Base-by-base conservation (phyloP, 305 asterid species). In the Rubia tinctorum region DNA sequence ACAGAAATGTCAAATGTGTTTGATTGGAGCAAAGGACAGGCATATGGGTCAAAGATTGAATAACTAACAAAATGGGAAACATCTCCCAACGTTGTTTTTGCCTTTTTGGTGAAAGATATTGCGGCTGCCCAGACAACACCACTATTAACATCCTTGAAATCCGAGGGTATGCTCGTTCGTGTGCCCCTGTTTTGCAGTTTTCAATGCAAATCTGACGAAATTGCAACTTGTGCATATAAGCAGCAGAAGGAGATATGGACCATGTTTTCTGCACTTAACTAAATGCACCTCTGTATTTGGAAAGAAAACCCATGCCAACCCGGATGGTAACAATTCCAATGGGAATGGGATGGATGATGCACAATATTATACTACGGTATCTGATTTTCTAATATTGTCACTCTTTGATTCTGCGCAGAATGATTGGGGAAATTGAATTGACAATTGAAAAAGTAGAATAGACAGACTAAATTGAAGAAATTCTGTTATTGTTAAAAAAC, bases 41-140 rank as follows among this genome's bases (percentile, higher is more conserved):
- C 49, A 51, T 37, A 27, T 49, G 25, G 75, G 64, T 69, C 71
- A 49, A 61, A 51, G 58, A 11, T n/a, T n/a, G 15, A 20, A 9
- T 66, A 66, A 66, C 63, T 27, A 15, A 13, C 34, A 56, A 66
- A 15, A 20, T 13, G 14, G 1, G 44, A 60, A 70, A 70, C 74
- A 13, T 61, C 45, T 34, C 70, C 74, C 68, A 60, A 49, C 51
- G 60, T 49, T 47, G 27, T 43, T 37, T 34, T 34, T 2, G 39
- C 39, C 39, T 67, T 22, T 30, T 12, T 22, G 37, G 39, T 47
- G 27, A 43, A 22, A 47, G 58, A 59, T 10, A 37, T 68, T 61
- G 68, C 65, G 76, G 82, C 78, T 66, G 79, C 76, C 79, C 60
- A 75, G 76, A 7, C 71, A 56, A 74, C 27, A 68, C 49, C 73